These are phyloP conservation scores for Tripterygium wilfordii DNA, from an alignment of 177 flowering plant genomes.

Conservation along the genomic window DNA sequence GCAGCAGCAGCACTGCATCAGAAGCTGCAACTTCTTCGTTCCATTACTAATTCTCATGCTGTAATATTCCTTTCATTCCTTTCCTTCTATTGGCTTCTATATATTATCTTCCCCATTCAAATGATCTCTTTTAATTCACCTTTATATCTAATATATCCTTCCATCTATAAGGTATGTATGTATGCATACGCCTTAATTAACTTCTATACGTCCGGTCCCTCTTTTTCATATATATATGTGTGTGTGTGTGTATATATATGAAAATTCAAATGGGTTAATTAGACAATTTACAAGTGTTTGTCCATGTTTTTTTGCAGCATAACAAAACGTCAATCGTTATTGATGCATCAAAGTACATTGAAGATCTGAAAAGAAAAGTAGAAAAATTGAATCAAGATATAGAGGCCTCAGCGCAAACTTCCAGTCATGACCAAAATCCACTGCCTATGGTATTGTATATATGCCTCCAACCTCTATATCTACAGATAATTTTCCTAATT, in stretches of 20 bases:
- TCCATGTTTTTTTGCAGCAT: conserved; percentile 36
- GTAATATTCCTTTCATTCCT: conserved; percentile 35
- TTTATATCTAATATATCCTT: too few relatives aligned
- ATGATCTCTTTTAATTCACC: too few relatives aligned
- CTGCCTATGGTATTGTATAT: conserved; percentile 31
- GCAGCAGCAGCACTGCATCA: conserved; percentile 68
- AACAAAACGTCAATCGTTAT: conserved; percentile 64
- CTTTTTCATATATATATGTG: too few relatives aligned
- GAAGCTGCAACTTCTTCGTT: conserved; percentile 90
- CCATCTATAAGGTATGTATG: too few relatives aligned
- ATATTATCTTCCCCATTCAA: too few relatives aligned
- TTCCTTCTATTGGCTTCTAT: neutral
- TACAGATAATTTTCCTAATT: neutral
- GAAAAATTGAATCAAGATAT: conserved; percentile 69
- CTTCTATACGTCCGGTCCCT: too few relatives aligned
- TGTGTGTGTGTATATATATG: too few relatives aligned
- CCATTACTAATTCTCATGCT: conserved; percentile 81
- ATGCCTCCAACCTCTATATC: too few relatives aligned
- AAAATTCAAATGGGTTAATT: too few relatives aligned
- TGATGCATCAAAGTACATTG: conserved; percentile 82
- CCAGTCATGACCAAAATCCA: conserved; percentile 14
- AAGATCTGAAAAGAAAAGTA: conserved; percentile 73
- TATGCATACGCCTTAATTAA: too few relatives aligned
- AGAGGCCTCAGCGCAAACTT: conserved; percentile 26
- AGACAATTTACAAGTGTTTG: too few relatives aligned